Evolutionary conservation across 2,329 filamentous ascomycete species (phyloP), one percentile per base, ranked within the genome.

Genomic region (Eutypella sp.): DNA sequence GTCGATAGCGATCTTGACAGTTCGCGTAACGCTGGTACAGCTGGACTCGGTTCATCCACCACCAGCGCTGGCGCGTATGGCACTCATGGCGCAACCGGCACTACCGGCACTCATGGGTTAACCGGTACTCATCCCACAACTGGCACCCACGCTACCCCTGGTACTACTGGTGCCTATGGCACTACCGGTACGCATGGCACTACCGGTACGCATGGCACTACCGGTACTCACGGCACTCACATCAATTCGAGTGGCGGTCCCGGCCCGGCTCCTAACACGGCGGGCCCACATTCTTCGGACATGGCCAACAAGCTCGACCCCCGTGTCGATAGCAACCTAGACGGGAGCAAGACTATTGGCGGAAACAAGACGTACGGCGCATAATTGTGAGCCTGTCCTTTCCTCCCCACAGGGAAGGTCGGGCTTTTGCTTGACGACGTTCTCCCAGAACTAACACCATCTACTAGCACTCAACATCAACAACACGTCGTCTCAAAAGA

Each of bases 291-390:
- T 67, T 73, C 73, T 63, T 69, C 62, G 27, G 73, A 80, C 55
- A 47, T 73, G 31, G 3, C 72, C 53, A 81, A 82, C 70, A 80
- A 79, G 67, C 31, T 68, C 3, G 77, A 81, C 45, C 76, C 77
- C 3, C 66, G 73, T 22, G 74, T 82, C 40, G 78, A 81, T 61
- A 74, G 71, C 10, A 67, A 81, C 53, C 69, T 74, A 2, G 76
- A 81, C 58, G 72, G 74, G 40, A 73, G 68, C 59, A 72, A 72
- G 65, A 81, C 79, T 0, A 18, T 74, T 5, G 79, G 78, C 25
- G 70, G 74, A 40, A 69, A 81, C 62, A 79, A 75, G 61, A 74
- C 71, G 15, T 67, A 69, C 56, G 63, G 64, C 63, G 63, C 66
- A 67, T 71, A 69, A 67, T 67, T 70, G 48, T 42, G 24, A 40